These are phyloP conservation scores for Malus domestica DNA, from an alignment of 306 rosid species.

Conservation along the genomic window ASM211411v1 NC_041800.1:96001-96500, in stretches of 20 bases:
- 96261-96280: too few species aligned
- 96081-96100: too few species aligned
- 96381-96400: neutral
- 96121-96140: neutral
- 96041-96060: too few species aligned
- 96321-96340: neutral
- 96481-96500: conserved; percentile 21
- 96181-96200: too few species aligned
- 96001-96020: too few species aligned
- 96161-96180: too few species aligned
- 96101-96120: neutral
- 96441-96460: neutral
- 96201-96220: too few species aligned
- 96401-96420: neutral
- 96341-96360: neutral
- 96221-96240: too few species aligned
- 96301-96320: neutral
- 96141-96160: neutral
- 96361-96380: neutral
- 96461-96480: conserved; percentile 5
- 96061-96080: too few species aligned
- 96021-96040: too few species aligned
- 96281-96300: too few species aligned
- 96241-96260: too few species aligned
- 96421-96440: neutral